phyloP scores from a whole-genome alignment of 177 flowering plant genomes.

The Vitis hybrid region DNA sequence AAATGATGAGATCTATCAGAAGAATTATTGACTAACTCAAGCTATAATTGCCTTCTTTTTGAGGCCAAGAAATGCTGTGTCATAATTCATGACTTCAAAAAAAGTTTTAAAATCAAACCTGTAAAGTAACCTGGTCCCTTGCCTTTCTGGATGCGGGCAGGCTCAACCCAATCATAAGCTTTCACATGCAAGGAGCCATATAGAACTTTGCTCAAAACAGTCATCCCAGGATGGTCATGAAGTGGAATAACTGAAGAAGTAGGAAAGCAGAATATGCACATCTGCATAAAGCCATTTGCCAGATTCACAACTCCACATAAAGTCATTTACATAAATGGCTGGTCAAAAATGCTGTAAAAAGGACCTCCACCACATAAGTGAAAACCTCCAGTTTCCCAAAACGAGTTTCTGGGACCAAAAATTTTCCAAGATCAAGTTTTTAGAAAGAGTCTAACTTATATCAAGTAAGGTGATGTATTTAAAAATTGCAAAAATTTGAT shows the following conservation, averaged over 20 bases:
- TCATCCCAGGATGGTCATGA: conserved; percentile 97
- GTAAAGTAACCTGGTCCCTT: conserved; percentile 32
- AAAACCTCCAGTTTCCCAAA: too few relatives aligned
- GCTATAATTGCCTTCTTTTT: neutral
- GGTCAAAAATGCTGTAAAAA: conserved; percentile 58
- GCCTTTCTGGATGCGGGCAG: conserved; percentile 43
- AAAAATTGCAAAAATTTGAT: too few relatives aligned
- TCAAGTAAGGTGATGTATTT: too few relatives aligned
- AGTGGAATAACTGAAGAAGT: conserved; percentile 93
- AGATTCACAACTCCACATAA: neutral
- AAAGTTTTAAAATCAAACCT: conserved; percentile 39
- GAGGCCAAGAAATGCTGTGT: neutral
- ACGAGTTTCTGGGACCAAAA: too few relatives aligned
- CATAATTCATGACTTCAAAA: neutral
- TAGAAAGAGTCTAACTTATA: too few relatives aligned
- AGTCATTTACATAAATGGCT: neutral
- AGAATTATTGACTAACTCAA: neutral
- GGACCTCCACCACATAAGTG: too few relatives aligned
- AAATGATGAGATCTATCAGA: too few relatives aligned
- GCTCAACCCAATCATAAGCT: conserved; percentile 97
- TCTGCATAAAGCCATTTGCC: conserved; percentile 47
- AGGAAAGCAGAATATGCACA: conserved; percentile 92
- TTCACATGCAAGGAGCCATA: conserved; percentile 96
- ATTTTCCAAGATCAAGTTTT: too few relatives aligned
- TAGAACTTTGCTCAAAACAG: conserved; percentile 87